A percentile compares a stretch with the other conserved stretches of the same genome.
phyloP scores from a whole-genome alignment of 495 filamentous ascomycete genomes.

The Aspergillus campestris region DNA sequence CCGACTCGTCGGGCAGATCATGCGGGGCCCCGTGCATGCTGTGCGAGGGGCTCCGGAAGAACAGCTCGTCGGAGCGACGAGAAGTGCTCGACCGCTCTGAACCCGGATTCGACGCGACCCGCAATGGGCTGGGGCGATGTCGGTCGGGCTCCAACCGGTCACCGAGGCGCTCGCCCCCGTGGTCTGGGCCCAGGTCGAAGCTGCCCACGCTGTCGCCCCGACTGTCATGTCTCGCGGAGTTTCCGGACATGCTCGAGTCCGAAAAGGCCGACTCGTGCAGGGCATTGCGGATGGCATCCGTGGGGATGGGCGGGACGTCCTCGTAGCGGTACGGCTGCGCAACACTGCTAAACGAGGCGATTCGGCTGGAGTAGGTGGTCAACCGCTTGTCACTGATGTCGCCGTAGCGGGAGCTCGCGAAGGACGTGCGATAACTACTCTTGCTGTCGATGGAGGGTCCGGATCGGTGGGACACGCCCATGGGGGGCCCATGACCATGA shows the following conservation, averaged over 20 bases:
- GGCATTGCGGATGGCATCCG: slow-evolving; percentile 27
- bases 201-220: slow-evolving; percentile 22
- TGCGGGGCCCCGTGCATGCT: slow-evolving; percentile 6
- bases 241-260: slow-evolving; percentile 19
- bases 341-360: slow-evolving; percentile 35
- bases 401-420: slow-evolving; percentile 36
- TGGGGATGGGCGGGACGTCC: slow-evolving; percentile 23
- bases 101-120: slow-evolving; percentile 12
- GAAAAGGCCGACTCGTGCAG: slow-evolving; percentile 16
- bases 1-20: slow-evolving; percentile 17
- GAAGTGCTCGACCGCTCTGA: slow-evolving; percentile 14
- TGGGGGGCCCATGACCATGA: neutral
- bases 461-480: slow-evolving; percentile 15
- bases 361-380: slow-evolving; percentile 23
- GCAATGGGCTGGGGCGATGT: slow-evolving; percentile 1
- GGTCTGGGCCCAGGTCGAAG: slow-evolving; percentile 13
- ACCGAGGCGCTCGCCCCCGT: neutral
- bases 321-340: slow-evolving; percentile 23
- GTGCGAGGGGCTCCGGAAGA: slow-evolving; percentile 16
- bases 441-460: slow-evolving; percentile 31
- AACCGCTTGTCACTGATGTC: slow-evolving; percentile 21
- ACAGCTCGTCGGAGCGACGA: slow-evolving; percentile 17
- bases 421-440: slow-evolving; percentile 38
- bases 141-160: slow-evolving; percentile 1
- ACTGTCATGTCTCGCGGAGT: slow-evolving; percentile 12